Percentiles rank a stretch among this genome's conserved stretches.
Conservation (phyloP, 257 asterid genomes). For the Parsonsia alboflavescens region DNA sequence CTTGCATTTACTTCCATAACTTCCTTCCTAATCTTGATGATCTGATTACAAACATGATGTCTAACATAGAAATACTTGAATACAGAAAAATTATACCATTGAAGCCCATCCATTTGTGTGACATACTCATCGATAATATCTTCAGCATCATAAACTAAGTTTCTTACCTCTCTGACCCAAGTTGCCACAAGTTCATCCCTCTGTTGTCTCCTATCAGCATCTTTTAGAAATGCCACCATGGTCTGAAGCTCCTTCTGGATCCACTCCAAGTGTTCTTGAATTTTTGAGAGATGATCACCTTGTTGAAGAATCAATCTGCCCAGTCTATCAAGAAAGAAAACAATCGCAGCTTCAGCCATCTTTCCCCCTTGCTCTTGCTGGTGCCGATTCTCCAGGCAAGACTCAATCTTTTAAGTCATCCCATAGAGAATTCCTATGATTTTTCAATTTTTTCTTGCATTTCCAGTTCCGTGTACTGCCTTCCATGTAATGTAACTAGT, state of each 20-base stretch:
- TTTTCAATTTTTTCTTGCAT: neutral
- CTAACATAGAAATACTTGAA: slow-evolving; percentile 10
- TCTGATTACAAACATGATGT: slow-evolving; percentile 4
- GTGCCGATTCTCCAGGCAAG: neutral
- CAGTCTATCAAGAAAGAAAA: slow-evolving; percentile 12
- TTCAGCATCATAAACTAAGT: slow-evolving; percentile 15
- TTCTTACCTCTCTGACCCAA: slow-evolving; percentile 12
- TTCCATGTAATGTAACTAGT: neutral
- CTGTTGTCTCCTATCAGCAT: slow-evolving; percentile 13
- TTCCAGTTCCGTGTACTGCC: neutral
- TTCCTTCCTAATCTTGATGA: slow-evolving; percentile 10
- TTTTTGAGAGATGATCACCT: slow-evolving; percentile 2
- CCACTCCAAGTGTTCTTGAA: slow-evolving; percentile 20
- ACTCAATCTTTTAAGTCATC: slow-evolving; percentile 4
- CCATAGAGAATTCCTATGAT: no score
- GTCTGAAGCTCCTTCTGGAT: slow-evolving; percentile 14
- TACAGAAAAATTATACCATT: slow-evolving; percentile 4
- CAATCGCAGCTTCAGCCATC: slow-evolving; percentile 18
- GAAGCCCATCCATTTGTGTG: slow-evolving; percentile 7
- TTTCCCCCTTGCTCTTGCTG: neutral
- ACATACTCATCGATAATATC: slow-evolving; percentile 16
- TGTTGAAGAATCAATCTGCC: slow-evolving; percentile 4
- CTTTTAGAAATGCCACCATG: slow-evolving; percentile 15
- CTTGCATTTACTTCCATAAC: slow-evolving; percentile 13
- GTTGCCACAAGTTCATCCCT: slow-evolving; percentile 16